Evolutionary conservation across 2,329 filamentous ascomycete species (phyloP).

Genomic region (Aureobasidium zeae): DNA sequence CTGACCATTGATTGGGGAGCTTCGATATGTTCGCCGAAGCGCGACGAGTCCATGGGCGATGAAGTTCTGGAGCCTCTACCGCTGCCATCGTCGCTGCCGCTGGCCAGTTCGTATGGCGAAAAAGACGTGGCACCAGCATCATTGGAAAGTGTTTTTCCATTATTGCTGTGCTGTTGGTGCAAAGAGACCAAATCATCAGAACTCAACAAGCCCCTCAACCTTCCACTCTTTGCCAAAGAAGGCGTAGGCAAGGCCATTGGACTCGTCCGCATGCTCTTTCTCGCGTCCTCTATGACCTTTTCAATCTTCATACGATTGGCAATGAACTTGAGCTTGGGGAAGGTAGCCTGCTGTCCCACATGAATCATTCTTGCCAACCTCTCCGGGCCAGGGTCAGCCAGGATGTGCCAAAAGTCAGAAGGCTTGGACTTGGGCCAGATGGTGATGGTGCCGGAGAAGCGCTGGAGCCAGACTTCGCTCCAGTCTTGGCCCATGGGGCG

Average conservation of each 20-base stretch:
- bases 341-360: constrained; percentile 78
- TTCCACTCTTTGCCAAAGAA: constrained; percentile 17
- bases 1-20: constrained; percentile 26
- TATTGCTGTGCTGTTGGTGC: constrained; percentile 28
- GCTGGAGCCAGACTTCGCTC: constrained; percentile 92
- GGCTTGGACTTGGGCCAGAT: constrained; percentile 81
- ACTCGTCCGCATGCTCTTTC: constrained; percentile 33
- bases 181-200: constrained; percentile 39
- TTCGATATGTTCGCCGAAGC: not conserved
- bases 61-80: not conserved
- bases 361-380: constrained; percentile 81
- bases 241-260: constrained; percentile 26
- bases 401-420: constrained; percentile 76
- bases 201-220: constrained; percentile 33
- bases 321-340: constrained; percentile 86
- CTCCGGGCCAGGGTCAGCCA: constrained; percentile 68
- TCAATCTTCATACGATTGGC: constrained; percentile 81
- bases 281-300: constrained; percentile 51
- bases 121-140: too few relatives aligned
- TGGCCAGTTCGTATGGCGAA: not conserved
- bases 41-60: constrained; percentile 1
- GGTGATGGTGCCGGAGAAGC: constrained; percentile 89
- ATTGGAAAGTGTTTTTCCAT: too few relatives aligned
- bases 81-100: constrained; percentile 8
- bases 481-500: constrained; percentile 89